Base-by-base conservation (phyloP, 768 basidiomycete genomes). In the Xerocomellus chrysenteron region DNA sequence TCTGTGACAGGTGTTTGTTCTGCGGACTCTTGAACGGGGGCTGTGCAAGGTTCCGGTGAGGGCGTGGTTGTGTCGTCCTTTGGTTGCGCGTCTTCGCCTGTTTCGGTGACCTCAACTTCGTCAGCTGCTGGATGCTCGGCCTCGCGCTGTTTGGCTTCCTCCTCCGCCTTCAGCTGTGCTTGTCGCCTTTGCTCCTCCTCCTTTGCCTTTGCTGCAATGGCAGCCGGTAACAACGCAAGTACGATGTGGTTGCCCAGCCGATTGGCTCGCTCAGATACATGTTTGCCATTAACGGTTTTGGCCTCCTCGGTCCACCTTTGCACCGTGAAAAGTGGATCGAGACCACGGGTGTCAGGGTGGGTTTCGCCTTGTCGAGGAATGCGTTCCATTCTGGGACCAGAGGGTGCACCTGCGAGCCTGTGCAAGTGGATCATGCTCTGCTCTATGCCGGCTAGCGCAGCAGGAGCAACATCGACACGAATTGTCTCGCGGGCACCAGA, bases 291-390 rank as follows among this genome's bases (percentile, higher is more conserved):
- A 24, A 91, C 74, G 33, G 91, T 85, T 66, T 89, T 91, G 57
- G 83, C 85, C 70, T 96, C 94, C 67, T 96, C 94, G 2, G 82
- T 76, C 95, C 95, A 98, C 55, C 95, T 83, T 64, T 92, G 90
- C 32, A 87, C 68, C 1, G 94, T 96, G 11, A 90, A 78, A 52
- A 92, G 74, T 2, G 94, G 92, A 33, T 90, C 86, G 47, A 93
- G 86, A 44, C 85, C 85, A 41, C 63, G 71, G 0, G 58, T 47
- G 36, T 72, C 71, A 14, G 63, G 32, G 37, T 84, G 84, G 40
- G 74, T 79, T 57, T 85, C 82, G 7, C 73, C 56, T 56, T 73
- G 74, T 43, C 79, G 76, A 12, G 79, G 69, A 16, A 72, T 63
- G 51, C 85, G 76, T 64, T 90, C 90, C 26, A 87, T 77, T 39